Conservation (phyloP, 495 filamentous ascomycete species). For the Thermothielavioides terrestris region DNA sequence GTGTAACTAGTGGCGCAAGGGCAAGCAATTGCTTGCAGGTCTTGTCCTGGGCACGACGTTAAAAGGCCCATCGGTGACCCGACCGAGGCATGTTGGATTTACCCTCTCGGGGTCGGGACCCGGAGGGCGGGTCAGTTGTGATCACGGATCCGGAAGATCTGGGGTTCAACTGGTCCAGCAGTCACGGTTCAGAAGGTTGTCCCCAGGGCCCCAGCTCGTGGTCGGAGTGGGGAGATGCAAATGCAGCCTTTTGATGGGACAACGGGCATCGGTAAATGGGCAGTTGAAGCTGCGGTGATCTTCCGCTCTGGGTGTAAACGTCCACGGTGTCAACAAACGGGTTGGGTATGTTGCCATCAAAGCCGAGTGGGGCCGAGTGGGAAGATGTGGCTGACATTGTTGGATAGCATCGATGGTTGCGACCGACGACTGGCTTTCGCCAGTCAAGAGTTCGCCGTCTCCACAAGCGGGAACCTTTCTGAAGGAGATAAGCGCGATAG, state of each 20-base stretch:
- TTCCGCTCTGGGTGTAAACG: neutral
- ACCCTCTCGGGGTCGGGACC: neutral
- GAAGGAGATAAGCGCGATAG: constrained; percentile 51
- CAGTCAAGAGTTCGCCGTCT: neutral
- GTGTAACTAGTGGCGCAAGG: neutral
- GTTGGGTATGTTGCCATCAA: constrained; percentile 4
- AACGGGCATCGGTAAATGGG: too few species aligned
- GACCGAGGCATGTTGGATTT: neutral
- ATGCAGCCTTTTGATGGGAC: too few species aligned
- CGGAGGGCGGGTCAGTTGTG: neutral
- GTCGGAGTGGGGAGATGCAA: too few species aligned
- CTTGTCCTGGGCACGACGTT: constrained; percentile 7
- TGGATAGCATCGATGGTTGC: too few species aligned
- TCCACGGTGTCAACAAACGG: constrained; percentile 10
- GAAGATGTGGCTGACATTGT: too few species aligned
- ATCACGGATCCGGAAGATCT: neutral
- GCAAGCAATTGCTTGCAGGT: neutral
- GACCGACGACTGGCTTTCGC: neutral
- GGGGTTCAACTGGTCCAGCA: neutral
- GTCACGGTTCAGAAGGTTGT: too few species aligned
- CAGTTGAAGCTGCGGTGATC: too few species aligned
- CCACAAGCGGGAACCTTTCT: constrained; percentile 38
- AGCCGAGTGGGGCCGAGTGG: neutral
- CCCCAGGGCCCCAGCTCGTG: too few species aligned
- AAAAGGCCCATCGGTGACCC: constrained; percentile 5